A percentile compares a stretch with the other conserved stretches of the same genome.
Evolutionary conservation across 1,284 basidiomycete species (phyloP).

Genomic region (Leccinum glutinopallens): DNA sequence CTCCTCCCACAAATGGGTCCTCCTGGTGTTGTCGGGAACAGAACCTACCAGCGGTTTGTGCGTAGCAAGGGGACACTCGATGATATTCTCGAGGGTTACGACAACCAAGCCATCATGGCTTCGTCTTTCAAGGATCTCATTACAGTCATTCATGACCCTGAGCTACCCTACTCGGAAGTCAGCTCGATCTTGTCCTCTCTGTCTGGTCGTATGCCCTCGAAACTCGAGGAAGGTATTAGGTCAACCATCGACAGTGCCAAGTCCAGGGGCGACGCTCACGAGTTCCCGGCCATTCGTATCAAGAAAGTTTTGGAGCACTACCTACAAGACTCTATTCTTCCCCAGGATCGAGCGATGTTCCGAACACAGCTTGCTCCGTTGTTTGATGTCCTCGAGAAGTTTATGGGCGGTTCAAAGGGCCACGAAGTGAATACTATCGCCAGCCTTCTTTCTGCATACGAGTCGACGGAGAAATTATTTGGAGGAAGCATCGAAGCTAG

Average conservation of each 20-base stretch:
- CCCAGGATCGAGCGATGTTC: constrained; percentile 78
- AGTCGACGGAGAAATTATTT: constrained; percentile 89
- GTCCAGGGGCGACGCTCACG: constrained; percentile 64
- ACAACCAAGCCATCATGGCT: constrained; percentile 89
- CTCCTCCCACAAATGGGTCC: constrained; percentile 86
- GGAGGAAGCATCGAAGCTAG: constrained; percentile 92
- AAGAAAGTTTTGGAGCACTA: constrained; percentile 87
- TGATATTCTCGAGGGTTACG: constrained; percentile 94
- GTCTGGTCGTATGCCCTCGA: constrained; percentile 91
- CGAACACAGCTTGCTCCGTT: constrained; percentile 73
- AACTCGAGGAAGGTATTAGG: constrained; percentile 88
- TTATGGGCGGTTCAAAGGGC: constrained; percentile 81
- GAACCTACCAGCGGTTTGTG: constrained; percentile 87
- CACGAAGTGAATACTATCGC: constrained; percentile 85
- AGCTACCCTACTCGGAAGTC: constrained; percentile 90
- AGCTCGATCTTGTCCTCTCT: constrained; percentile 86
- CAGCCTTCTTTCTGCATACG: constrained; percentile 73
- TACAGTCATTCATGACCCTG: constrained; percentile 76
- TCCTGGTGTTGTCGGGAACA: constrained; percentile 70
- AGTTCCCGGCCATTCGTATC: constrained; percentile 86
- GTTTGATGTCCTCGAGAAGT: constrained; percentile 81
- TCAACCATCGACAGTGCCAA: constrained; percentile 77
- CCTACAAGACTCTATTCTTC: constrained; percentile 78
- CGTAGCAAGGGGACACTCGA: constrained; percentile 81
- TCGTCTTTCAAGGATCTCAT: constrained; percentile 84